Evolutionary conservation across 192 early-diverging fungal species (phyloP).

Genomic region (Coemansia brasiliensis): DNA sequence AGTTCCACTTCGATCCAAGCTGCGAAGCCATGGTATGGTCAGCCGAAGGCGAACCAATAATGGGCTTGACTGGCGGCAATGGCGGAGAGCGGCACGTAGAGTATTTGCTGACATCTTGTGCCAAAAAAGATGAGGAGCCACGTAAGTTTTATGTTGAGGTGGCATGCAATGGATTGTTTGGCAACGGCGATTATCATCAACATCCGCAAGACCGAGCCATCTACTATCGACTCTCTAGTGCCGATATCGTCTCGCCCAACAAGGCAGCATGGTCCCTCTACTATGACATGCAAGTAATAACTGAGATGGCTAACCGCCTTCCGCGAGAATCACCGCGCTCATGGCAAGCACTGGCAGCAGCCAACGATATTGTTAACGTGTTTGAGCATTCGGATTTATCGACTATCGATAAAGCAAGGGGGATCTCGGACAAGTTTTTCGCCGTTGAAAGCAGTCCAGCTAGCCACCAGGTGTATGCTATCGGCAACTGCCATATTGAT

Average conservation of each 20-base stretch:
- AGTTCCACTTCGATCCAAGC: slow-evolving; percentile 81
- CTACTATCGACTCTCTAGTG: slow-evolving; percentile 61
- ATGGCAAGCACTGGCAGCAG: slow-evolving; percentile 77
- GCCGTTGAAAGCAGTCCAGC: slow-evolving; percentile 58
- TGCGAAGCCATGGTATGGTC: slow-evolving; percentile 94
- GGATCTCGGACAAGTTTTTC: slow-evolving; percentile 67
- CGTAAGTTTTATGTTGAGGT: slow-evolving; percentile 85
- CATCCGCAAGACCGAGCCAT: slow-evolving; percentile 68
- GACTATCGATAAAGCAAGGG: slow-evolving; percentile 41
- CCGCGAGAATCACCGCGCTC: slow-evolving; percentile 67
- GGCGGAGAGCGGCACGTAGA: slow-evolving; percentile 48
- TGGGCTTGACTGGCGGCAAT: slow-evolving; percentile 83
- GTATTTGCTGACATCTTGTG: slow-evolving; percentile 53
- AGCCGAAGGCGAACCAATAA: slow-evolving; percentile 72
- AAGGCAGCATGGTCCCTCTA: slow-evolving; percentile 66
- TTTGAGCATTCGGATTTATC: slow-evolving; percentile 50
- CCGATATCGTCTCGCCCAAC: slow-evolving; percentile 73
- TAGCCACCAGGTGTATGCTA: slow-evolving; percentile 75
- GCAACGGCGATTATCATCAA: slow-evolving; percentile 50
- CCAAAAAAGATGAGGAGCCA: slow-evolving; percentile 41
- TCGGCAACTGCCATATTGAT: slow-evolving; percentile 93
- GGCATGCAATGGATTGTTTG: slow-evolving; percentile 93
- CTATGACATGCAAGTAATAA: slow-evolving; percentile 77
- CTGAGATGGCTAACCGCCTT: slow-evolving; percentile 69
- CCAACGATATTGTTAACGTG: slow-evolving; percentile 78